phyloP scores from a whole-genome alignment of 257 asterid species.

The Nicotiana sylvestris region DNA sequence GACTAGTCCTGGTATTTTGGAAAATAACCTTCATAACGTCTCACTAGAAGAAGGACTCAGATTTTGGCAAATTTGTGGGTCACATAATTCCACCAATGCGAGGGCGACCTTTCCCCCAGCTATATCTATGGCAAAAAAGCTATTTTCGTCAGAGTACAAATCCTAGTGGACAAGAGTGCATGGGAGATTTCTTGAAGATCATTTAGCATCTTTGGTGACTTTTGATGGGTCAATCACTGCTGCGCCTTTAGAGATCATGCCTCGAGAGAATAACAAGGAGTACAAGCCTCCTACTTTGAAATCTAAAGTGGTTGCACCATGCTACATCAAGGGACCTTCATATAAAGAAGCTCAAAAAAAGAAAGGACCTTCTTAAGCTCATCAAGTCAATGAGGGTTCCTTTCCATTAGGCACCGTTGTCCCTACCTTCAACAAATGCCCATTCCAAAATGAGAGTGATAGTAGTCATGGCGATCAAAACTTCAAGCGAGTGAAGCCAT shows the following conservation, averaged over 20 bases:
- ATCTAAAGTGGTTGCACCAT: not conserved
- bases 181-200: not conserved
- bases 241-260: too few relatives aligned
- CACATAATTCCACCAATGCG: too few relatives aligned
- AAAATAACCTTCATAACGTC: not conserved
- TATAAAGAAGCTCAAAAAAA: not conserved
- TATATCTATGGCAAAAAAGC: not conserved
- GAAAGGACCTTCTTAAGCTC: not conserved
- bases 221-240: rapidly evolving
- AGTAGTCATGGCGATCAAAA: not conserved
- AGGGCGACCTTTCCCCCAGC: not conserved
- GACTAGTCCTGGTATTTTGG: not conserved
- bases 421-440: not conserved
- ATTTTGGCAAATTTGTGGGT: too few relatives aligned
- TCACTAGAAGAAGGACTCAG: not conserved
- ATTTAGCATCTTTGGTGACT: not conserved
- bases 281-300: rapidly evolving
- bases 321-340: not conserved
- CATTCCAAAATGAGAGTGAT: too few relatives aligned
- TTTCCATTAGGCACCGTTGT: too few relatives aligned
- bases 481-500: too few relatives aligned
- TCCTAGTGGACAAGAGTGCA: not conserved
- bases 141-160: not conserved
- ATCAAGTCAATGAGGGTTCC: not conserved
- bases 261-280: not conserved